Base-by-base conservation (phyloP, 108 stramenopile genomes). In the Epithemia pelagica region DNA sequence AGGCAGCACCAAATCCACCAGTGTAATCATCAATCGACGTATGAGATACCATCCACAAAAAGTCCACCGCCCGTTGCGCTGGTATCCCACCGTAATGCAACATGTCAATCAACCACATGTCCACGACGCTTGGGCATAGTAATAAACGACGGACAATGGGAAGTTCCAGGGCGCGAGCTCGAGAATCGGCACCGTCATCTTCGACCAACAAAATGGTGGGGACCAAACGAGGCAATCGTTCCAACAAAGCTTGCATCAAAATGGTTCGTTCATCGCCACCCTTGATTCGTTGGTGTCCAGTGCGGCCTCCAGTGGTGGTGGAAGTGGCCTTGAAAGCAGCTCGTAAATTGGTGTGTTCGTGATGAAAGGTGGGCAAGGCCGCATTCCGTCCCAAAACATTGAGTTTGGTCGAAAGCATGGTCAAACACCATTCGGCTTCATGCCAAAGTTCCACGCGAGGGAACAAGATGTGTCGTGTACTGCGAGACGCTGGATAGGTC, bases 81-180 rank as follows among this genome's bases (percentile, higher is more conserved):
- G 74, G 61, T 0, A 32, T 23, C 1, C 74, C 74, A 31, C 57
- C 54, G 8, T 61, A 52, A n/a, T 52, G 65, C 10, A 72, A 52
- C 76, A 77, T 77, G 55, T 46, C n/a, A 0, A 54, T 59, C 65
- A 77, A 58, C 76, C 76, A 77, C 29, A 54, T 60, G 3, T 71
- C 76, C 23, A 71, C 51, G 22, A 26, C 28, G 1, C 62, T 52
- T 7, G 69, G 57, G 26, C 58, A 37, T 1, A 76, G 53, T 2
- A 70, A 52, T 19, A 59, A 21, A 2, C 70, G 69, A 7, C 56
- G 69, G 23, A 76, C 28, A 19, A 65, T 31, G 51, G 70, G 56
- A 28, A 51, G 51, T 66, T 67, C 61, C 31, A 76, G 28, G 32
- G 70, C 46, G 0, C 32, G 28, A 5, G 32, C 51, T 1, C 75